Evolutionary conservation across 129 eudicot species (phyloP).

Genomic region (Calendula officinalis): DNA sequence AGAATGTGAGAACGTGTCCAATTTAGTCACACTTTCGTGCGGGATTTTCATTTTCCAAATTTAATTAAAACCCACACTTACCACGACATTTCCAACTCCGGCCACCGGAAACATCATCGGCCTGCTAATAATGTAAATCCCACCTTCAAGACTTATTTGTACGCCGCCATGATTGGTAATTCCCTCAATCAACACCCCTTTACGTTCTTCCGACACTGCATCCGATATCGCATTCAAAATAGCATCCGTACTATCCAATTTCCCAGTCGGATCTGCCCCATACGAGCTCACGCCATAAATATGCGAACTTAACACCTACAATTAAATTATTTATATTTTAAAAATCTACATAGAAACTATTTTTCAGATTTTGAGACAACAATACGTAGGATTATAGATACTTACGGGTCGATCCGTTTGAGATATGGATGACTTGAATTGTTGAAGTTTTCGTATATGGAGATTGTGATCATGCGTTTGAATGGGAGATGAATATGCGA

Average conservation of each 20-base stretch:
- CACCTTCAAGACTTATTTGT: constrained; percentile 71
- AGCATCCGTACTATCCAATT: constrained; percentile 79
- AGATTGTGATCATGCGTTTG: constrained; percentile 13
- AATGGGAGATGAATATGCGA: constrained; percentile 17
- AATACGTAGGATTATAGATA: background rate
- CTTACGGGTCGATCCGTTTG: constrained; percentile 22
- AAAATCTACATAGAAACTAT: background rate
- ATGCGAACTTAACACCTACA: constrained; percentile 35
- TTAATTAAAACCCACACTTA: constrained; percentile 27
- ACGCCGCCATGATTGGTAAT: constrained; percentile 82
- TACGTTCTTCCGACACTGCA: constrained; percentile 47
- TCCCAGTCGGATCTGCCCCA: constrained; percentile 95
- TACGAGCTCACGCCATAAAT: constrained; percentile 64
- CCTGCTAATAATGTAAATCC: constrained; percentile 66
- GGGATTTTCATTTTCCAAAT: constrained; percentile 7
- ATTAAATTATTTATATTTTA: background rate
- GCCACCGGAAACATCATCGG: constrained; percentile 64
- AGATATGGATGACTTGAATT: constrained; percentile 18
- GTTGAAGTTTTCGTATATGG: constrained; percentile 31
- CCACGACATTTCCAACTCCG: constrained; percentile 71
- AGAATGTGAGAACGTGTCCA: background rate
- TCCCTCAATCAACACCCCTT: constrained; percentile 61
- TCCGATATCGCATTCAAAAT: constrained; percentile 60
- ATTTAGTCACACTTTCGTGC: constrained; percentile 5
- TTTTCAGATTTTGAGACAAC: background rate